Evolutionary conservation across 2,329 filamentous ascomycete genomes (phyloP).

Genomic region (Clonostachys chloroleuca): DNA sequence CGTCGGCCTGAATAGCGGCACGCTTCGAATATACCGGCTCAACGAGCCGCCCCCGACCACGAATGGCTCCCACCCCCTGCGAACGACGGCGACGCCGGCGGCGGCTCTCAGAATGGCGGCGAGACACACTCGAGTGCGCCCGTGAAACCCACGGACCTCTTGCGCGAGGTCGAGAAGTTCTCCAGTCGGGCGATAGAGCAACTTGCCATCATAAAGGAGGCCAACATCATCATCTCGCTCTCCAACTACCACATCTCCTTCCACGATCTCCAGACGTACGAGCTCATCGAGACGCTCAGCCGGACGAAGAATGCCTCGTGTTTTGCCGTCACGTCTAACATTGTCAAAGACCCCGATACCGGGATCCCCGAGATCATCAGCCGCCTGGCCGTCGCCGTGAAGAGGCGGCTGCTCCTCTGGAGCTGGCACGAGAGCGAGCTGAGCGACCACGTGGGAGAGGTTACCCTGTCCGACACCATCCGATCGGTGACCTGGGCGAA

Average conservation of each 20-base stretch:
- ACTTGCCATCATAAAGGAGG: slow-evolving; percentile 92
- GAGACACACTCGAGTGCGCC: slow-evolving; percentile 17
- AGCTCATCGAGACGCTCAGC: slow-evolving; percentile 71
- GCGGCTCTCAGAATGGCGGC: slow-evolving; percentile 17
- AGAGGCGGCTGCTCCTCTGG: slow-evolving; percentile 86
- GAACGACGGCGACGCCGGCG: slow-evolving; percentile 16
- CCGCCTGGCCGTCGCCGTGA: slow-evolving; percentile 85
- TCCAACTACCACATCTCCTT: slow-evolving; percentile 88
- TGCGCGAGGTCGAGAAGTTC: slow-evolving; percentile 93
- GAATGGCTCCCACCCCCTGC: slow-evolving; percentile 23
- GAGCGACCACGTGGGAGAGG: slow-evolving; percentile 64
- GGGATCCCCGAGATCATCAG: slow-evolving; percentile 92
- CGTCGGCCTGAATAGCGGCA: slow-evolving; percentile 86
- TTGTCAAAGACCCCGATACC: slow-evolving; percentile 82
- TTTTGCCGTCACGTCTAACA: slow-evolving; percentile 93
- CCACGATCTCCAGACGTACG: slow-evolving; percentile 82
- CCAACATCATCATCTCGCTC: slow-evolving; percentile 83
- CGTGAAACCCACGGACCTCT: slow-evolving; percentile 68
- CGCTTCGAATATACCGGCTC: slow-evolving; percentile 84
- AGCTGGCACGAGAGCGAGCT: slow-evolving; percentile 96
- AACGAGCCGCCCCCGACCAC: slow-evolving; percentile 55
- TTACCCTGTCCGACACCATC: slow-evolving; percentile 76
- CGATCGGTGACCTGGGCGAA: slow-evolving; percentile 89
- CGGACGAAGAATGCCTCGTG: slow-evolving; percentile 84
- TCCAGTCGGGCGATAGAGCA: slow-evolving; percentile 87